Base-by-base conservation (phyloP, 2,329 filamentous ascomycete species). In the Phialocephala subalpina region DNA sequence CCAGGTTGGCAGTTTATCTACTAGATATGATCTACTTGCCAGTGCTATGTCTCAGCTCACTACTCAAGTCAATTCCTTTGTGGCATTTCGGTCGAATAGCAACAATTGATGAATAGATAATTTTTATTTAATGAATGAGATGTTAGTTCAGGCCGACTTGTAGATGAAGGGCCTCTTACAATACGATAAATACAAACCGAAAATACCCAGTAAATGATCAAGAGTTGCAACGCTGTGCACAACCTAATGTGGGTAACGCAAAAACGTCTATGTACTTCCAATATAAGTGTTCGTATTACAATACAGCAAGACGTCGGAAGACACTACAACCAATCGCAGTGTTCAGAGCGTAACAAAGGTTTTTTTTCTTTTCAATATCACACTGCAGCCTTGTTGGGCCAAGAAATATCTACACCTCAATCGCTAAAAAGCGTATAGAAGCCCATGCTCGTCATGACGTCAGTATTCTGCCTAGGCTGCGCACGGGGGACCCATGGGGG, bases 11-110 rank as follows among this genome's bases (percentile, higher is more conserved):
- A 65, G 58, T 65, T 65, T 57, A 65, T 61, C 58, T 65, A 60
- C 58, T 61, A 65, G 58, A 56, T 65, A 61, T 65, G 63, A 65
- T 65, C 47, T 65, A 65, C 63, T 65, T 65, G 57, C 63, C 20
- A 65, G 58, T 65, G 61, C 61, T 63, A 63, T 63, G 61, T 63
- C 49, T 58, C 61, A 63, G 61, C 61, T 63, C 53, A 63, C 61
- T 63, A 18, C 61, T 58, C 53, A 63, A 63, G 53, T 63, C 61
- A 63, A 63, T 49, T 58, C 12, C 53, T 58, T 35, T 47, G 61
- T 63, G 40, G 61, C 35, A 63, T 49, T 58, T 63, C 61, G 27
- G 61, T 58, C 61, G 53, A 63, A 63, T 5, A 63, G 53, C 53
- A 58, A 63, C 40, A 63, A 58, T 63, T 63, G 25, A 63, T 63